Evolutionary conservation across 345 rosid species (phyloP).

Genomic region (Litchi chinensis): DNA sequence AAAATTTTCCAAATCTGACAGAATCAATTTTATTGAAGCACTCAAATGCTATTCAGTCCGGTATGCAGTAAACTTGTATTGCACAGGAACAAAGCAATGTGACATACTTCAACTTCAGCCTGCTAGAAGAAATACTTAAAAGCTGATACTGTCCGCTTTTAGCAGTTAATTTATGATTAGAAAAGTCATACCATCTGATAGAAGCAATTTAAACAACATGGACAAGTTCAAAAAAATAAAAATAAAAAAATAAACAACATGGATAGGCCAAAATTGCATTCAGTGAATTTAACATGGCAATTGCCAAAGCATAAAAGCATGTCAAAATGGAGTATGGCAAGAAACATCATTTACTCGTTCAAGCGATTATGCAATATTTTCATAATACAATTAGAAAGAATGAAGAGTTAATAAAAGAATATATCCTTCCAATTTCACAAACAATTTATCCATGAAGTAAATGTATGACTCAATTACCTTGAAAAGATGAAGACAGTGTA

Average conservation of each 20-base stretch:
- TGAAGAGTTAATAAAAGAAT: not conserved
- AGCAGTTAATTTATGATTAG: not conserved
- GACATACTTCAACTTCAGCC: not conserved
- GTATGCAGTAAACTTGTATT: not conserved
- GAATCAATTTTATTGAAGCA: not conserved
- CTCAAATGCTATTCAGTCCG: not conserved
- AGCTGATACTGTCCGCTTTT: not conserved
- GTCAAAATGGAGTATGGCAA: not conserved
- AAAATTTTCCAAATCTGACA: not conserved
- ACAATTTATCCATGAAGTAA: not conserved
- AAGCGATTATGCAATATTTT: not conserved
- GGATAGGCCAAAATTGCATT: not conserved
- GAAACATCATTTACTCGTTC: not conserved
- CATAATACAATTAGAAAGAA: not conserved
- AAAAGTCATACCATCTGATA: not conserved
- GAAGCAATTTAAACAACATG: not conserved
- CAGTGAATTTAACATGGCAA: not conserved
- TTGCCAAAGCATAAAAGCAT: not conserved
- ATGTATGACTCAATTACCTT: constrained; percentile 40
- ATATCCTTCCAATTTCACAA: not conserved
- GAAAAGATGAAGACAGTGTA: constrained; percentile 73
- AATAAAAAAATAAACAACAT: not conserved
- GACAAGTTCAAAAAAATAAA: not conserved
- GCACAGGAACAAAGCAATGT: not conserved
- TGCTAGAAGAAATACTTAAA: not conserved